Evolutionary conservation across 257 asterid species (phyloP), one percentile per base, ranked within the genome.

Genomic region (Anisodus tanguticus): DNA sequence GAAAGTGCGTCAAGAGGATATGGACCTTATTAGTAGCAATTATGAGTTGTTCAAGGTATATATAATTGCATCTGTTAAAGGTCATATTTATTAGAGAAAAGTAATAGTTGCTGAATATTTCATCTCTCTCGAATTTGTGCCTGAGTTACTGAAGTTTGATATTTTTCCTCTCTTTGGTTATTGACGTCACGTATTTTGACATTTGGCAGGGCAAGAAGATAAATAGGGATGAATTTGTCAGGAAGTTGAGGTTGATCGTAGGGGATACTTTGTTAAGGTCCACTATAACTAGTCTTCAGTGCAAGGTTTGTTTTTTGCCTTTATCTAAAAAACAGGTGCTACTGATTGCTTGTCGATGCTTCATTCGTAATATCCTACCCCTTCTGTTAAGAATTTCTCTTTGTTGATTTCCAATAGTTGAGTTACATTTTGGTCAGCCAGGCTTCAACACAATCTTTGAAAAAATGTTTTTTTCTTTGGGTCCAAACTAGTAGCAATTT

Each of bases 221-320:
- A 47, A 88, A 68, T 68, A 88, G 98, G 72, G 97, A 89, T 63
- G 93, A 88, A 35, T 93, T 95, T 83, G 91, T 95, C 51, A 88
- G 81, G 85, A 92, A 86, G 85, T 68, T 95, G 90, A 90, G 98
- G 94, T 76, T 88, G 86, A 89, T 89, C 71, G 94, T 93, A 53
- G 98, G 98, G 4, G 98, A 95, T 88, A 81, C 86, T 81, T 60
- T 95, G 86, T 85, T 95, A 82, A 90, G 89, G 92, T 88, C 93
- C 31, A 90, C 93, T 3, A 88, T 95, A 83, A 89, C 93, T 15
- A 86, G 90, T 88, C 96, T 93, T 85, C 93, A 90, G 89, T 5
- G 87, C 89, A 88, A 90, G 97, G 98, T 92, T 83, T 81, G 85
- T 1, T 70, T 85, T 54, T 74, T 22, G 22, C 80, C 15, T 74